phyloP scores from a whole-genome alignment of 495 filamentous ascomycete genomes.

The Aspergillus affinis region DNA sequence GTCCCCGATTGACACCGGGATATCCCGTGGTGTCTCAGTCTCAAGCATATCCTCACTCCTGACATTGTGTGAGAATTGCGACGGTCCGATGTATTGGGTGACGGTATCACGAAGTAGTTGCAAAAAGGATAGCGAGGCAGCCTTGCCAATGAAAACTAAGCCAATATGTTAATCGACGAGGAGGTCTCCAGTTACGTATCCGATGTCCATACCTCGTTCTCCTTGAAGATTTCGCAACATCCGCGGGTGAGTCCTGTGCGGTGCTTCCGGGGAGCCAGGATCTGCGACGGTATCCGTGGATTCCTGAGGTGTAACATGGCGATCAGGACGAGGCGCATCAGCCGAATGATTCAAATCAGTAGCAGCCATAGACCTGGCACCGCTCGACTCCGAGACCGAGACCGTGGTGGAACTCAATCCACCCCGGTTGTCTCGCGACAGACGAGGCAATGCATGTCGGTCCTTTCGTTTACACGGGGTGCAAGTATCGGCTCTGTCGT shows the following conservation, averaged over 20 bases:
- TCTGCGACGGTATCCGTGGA: conserved; percentile 10
- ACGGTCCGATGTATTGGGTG: conserved; percentile 43
- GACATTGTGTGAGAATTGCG: conserved; percentile 42
- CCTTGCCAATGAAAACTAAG: conserved; percentile 41
- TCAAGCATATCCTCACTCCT: conserved; percentile 46
- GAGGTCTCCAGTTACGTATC: neutral
- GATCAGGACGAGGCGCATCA: neutral
- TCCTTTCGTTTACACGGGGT: conserved; percentile 18
- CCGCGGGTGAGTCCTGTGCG: conserved; percentile 38
- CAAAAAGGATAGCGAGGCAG: conserved; percentile 42
- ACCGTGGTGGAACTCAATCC: neutral
- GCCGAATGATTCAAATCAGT: neutral
- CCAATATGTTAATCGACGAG: neutral
- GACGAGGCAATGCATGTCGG: neutral
- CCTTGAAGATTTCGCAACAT: conserved; percentile 41
- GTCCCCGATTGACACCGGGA: conserved; percentile 25
- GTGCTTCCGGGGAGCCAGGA: conserved; percentile 31
- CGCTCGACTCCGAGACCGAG: neutral
- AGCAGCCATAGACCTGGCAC: neutral
- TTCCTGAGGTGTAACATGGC: neutral
- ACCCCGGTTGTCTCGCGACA: neutral
- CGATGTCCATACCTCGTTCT: conserved; percentile 29
- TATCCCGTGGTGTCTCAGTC: conserved; percentile 34
- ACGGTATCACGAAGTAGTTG: conserved; percentile 43
- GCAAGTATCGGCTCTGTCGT: conserved; percentile 32